Percentiles rank a stretch among this genome's conserved stretches.
Conservation (phyloP, 73 alveolate species). For the Tetrahymena thermophila region DNA sequence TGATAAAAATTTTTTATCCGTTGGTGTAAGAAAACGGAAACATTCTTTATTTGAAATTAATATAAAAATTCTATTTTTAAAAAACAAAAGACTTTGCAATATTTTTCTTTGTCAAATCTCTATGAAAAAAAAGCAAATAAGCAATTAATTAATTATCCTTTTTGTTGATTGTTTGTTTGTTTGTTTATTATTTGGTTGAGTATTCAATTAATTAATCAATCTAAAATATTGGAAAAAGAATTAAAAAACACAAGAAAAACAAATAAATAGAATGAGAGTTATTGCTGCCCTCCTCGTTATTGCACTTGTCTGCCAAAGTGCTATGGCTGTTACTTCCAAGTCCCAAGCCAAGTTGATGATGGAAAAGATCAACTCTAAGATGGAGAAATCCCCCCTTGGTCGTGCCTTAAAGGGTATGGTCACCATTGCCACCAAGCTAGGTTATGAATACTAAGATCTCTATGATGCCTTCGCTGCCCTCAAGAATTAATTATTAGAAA, state of each 20-base stretch:
- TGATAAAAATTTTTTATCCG: not conserved
- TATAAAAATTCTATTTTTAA: not conserved
- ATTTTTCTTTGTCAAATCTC: not conserved
- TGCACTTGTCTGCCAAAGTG: not conserved
- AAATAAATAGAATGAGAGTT: not conserved
- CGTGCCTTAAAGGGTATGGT: conserved; percentile 3
- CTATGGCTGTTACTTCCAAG: not conserved
- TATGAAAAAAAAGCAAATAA: not conserved
- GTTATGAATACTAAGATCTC: not conserved
- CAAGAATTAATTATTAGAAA: not conserved
- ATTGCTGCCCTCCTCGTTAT: conserved; percentile 1
- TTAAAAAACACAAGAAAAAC: not conserved
- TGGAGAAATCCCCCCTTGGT: not conserved
- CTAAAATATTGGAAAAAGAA: not conserved
- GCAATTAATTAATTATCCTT: not conserved
- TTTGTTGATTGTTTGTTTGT: not conserved
- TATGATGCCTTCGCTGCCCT: not conserved
- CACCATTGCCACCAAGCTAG: conserved; percentile 1
- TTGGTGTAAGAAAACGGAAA: not conserved
- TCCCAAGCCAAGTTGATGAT: not conserved
- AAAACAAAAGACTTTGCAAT: not conserved
- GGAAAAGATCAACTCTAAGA: not conserved
- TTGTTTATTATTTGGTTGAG: not conserved
- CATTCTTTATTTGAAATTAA: not conserved
- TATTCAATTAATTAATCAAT: not conserved